Evolutionary conservation across 352 stramenopile genomes (phyloP), one percentile per base, ranked within the genome.

Genomic region (Pythium oligandrum): DNA sequence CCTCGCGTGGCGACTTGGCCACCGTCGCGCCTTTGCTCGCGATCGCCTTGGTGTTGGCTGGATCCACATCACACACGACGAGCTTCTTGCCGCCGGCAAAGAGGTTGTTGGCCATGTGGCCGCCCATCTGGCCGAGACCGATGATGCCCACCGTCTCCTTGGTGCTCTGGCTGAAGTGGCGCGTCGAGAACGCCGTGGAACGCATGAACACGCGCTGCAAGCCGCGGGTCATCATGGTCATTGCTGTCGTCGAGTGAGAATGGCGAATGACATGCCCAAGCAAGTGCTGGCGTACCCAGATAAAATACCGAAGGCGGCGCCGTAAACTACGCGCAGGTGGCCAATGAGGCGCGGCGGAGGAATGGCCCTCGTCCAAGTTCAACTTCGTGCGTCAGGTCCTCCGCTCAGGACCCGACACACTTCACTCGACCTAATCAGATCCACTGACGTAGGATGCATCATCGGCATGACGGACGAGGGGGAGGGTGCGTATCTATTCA

Each of bases 111-210:
- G 85, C 85, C 95, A 98, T 98, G 60, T 89, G 90, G 53, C 78
- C 70, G 32, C 93, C 93, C 92, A 98, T 98, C 70, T 97, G 93
- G 17, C 95, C 95, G 39, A 98, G 63, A 38, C 95, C 93, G 45
- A 98, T 86, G 64, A 98, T 75, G 31, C 90, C 93, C 17, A 98
- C 67, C 11, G 57, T 63, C 40, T 70, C 53, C 58, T 77, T 79
- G 42, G 71, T 51, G 37, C 56, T 54, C 40, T 48, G 37, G 38
- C 54, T 60, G 35, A 63, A 59, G 44, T 35, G 12, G 48, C 48
- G 48, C 36, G 48, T 12, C 6, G 43, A 17, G 39, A 17, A 47
- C 49, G 38, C 33, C 33, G 34, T n/a, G 37, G 42, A 45, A 39
- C 48, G 40, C 55, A 40, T 11, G 34, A 40, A 17, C 11, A 40